Conservation (phyloP, 306 rosid species). For the Cucurbita maxima region DNA sequence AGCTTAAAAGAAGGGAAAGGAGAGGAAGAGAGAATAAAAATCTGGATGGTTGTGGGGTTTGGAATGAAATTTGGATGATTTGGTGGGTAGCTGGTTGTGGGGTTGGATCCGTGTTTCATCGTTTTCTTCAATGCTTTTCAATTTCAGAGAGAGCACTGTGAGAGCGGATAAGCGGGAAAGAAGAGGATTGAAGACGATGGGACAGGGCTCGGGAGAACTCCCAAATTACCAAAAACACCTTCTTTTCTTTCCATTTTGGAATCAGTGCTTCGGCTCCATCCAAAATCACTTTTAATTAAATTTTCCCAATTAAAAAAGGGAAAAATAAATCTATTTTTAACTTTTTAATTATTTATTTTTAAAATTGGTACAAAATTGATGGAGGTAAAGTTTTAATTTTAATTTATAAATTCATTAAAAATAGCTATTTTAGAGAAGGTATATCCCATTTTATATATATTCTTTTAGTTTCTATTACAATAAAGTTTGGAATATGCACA, state of each 20-base stretch:
- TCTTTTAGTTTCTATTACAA: too few species aligned
- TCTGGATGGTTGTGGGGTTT: background rate
- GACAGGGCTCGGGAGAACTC: background rate
- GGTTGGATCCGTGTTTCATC: background rate
- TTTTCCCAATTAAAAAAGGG: too few species aligned
- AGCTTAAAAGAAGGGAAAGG: background rate
- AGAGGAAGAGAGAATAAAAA: background rate
- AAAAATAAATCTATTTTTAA: too few species aligned
- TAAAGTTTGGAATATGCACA: too few species aligned
- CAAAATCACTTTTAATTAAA: background rate
- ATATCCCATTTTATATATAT: too few species aligned
- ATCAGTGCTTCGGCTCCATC: background rate
- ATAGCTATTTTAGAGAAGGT: too few species aligned
- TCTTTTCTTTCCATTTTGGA: background rate
- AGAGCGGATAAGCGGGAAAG: conserved; percentile 1
- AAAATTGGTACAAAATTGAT: too few species aligned
- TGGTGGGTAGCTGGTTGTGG: background rate
- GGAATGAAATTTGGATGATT: background rate
- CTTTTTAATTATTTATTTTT: too few species aligned
- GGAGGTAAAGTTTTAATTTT: too few species aligned
- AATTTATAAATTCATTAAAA: too few species aligned
- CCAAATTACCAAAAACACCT: background rate
- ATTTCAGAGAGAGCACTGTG: background rate
- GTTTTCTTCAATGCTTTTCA: background rate
- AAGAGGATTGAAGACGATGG: background rate